Evolutionary conservation across 2,329 filamentous ascomycete species (phyloP), one percentile per base, ranked within the genome.

Genomic region (Calonectria pseudoturangicola): DNA sequence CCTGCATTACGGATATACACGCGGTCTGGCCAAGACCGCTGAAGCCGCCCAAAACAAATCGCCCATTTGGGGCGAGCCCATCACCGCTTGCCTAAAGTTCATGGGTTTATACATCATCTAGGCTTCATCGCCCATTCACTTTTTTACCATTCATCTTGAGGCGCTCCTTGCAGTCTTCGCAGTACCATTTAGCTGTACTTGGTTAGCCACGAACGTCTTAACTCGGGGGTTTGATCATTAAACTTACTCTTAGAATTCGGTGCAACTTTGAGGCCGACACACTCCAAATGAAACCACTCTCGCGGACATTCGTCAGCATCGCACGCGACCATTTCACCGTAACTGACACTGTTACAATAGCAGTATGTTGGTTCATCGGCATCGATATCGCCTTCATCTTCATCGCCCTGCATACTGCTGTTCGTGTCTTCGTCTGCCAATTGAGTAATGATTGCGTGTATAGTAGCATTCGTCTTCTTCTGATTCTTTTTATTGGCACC

Each of bases 231-330:
- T 43, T 39, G 50, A 51, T 33, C 45, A 58, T 41, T 25, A 73
- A 75, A 90, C 92, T 87, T 85, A 94, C 93, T 90, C 83, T 93
- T 95, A 75, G 92, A 91, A 71, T 90, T 92, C n/a, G 94, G 94
- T 66, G 94, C 93, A 72, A 93, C 93, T 78, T 93, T 93, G 79
- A 97, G 84, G 30, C 94, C 94, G 36, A 95, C 94, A 82, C 94
- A 97, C 63, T 92, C 93, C 63, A 97, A 85, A 87, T 96, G 94
- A 86, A 96, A 96, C 94, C 94, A 96, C 83, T 96, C 94, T 74
- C 91, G 89, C 76, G 91, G 89, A 84, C 94, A 96, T 62, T 91
- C 90, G 72, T 93, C 90, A 9, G 91, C 92, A 81, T 96, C 94
- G 80, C 94, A 96, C 2, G 93, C 94, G 51, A 96, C 93, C 94